These are phyloP conservation scores for Paracoccidioides lutzii DNA, from an alignment of 2,329 filamentous ascomycete genomes.

Conservation along the genomic window DNA sequence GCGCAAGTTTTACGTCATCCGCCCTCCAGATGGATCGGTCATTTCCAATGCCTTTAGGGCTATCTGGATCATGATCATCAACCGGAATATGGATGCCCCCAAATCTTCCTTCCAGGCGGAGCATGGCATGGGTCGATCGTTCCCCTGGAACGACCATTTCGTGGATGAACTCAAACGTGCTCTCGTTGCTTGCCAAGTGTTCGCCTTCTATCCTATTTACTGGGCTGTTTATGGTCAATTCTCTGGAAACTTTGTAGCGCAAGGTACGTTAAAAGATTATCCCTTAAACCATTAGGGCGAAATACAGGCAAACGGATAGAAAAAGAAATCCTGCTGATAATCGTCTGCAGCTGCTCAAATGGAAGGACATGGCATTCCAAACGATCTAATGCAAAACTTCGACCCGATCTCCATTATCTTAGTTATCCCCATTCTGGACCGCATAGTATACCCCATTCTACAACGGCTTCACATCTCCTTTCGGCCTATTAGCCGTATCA, in stretches of 20 bases:
- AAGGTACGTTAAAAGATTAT: conserved; percentile 28
- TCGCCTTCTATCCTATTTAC: conserved; percentile 56
- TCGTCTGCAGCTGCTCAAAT: conserved; percentile 35
- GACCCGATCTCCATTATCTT: conserved; percentile 65
- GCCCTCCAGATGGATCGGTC: conserved; percentile 48
- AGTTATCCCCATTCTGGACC: conserved; percentile 59
- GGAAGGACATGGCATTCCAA: conserved; percentile 57
- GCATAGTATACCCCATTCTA: conserved; percentile 55
- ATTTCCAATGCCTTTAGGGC: conserved; percentile 54
- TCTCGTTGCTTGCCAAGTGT: conserved; percentile 55
- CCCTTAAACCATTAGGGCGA: conserved; percentile 16
- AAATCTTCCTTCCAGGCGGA: conserved; percentile 53
- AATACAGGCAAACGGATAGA: conserved; percentile 9
- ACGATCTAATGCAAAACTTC: conserved; percentile 64
- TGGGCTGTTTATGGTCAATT: conserved; percentile 59
- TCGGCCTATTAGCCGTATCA: conserved; percentile 65
- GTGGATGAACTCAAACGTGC: conserved; percentile 59
- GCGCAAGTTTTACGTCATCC: conserved; percentile 34
- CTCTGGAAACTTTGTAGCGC: conserved; percentile 53
- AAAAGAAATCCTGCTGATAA: background rate
- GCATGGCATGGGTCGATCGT: conserved; percentile 30
- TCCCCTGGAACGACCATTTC: conserved; percentile 57
- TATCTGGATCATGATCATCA: conserved; percentile 42
- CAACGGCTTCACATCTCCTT: conserved; percentile 51
- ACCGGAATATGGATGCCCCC: conserved; percentile 46